Evolutionary conservation across 2,329 filamentous ascomycete species (phyloP).

Genomic region (Nemania bipapillata): DNA sequence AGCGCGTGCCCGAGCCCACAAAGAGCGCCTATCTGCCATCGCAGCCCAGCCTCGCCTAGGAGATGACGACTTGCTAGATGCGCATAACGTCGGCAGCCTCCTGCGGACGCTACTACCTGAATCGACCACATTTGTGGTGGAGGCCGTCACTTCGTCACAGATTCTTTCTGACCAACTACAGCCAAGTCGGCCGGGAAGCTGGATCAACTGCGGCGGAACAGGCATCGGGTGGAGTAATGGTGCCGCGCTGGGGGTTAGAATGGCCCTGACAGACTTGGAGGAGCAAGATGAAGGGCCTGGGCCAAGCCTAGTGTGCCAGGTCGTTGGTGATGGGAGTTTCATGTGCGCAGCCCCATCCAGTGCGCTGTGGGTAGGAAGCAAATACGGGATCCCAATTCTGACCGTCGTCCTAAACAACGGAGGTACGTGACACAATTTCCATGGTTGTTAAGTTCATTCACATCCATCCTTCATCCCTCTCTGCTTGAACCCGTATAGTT

Average conservation of each 20-base stretch:
- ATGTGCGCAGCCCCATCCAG: slow-evolving; percentile 62
- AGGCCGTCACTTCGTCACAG: slow-evolving; percentile 77
- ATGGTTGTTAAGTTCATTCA: background rate
- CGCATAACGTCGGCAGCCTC: slow-evolving; percentile 43
- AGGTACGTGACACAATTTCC: slow-evolving; percentile 50
- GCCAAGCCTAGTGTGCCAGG: slow-evolving; percentile 58
- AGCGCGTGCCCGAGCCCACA: slow-evolving; percentile 39
- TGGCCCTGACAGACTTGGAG: slow-evolving; percentile 67
- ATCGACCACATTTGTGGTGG: slow-evolving; percentile 76
- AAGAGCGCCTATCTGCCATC: slow-evolving; percentile 43
- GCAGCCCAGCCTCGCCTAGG: slow-evolving; percentile 37
- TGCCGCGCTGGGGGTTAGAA: slow-evolving; percentile 78
- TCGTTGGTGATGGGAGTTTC: slow-evolving; percentile 63
- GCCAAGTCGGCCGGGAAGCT: slow-evolving; percentile 73
- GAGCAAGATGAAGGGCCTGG: slow-evolving; percentile 59
- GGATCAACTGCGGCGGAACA: slow-evolving; percentile 84
- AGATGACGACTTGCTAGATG: slow-evolving; percentile 41
- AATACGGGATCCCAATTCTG: slow-evolving; percentile 61
- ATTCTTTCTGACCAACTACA: slow-evolving; percentile 78
- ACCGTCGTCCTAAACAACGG: slow-evolving; percentile 64
- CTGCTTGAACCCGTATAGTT: background rate
- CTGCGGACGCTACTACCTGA: slow-evolving; percentile 39
- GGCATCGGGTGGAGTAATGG: slow-evolving; percentile 85
- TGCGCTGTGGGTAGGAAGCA: slow-evolving; percentile 61
- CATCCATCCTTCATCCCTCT: background rate